These are phyloP conservation scores for Cordyceps cicadae DNA, from an alignment of 2,329 filamentous ascomycete genomes.

Conservation along the genomic window DNA sequence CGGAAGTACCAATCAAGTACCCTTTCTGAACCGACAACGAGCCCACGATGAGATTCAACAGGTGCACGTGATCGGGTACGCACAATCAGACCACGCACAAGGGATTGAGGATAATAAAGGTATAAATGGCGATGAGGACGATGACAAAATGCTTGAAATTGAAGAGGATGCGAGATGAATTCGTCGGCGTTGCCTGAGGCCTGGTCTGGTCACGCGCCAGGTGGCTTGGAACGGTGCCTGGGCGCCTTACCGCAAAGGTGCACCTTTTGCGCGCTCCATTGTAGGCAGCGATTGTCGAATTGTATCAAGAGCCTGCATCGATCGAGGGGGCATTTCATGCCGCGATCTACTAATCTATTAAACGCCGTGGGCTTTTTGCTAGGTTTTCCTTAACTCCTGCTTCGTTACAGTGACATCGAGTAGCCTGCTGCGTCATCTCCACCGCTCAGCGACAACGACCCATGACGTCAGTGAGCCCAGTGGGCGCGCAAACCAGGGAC, in stretches of 20 bases:
- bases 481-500: neutral
- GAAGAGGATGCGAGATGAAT: neutral
- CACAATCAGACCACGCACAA: neutral
- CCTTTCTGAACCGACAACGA: neutral
- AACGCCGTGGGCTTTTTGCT: neutral
- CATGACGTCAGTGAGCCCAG: constrained; percentile 1
- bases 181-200: neutral
- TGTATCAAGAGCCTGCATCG: neutral
- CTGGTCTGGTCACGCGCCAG: neutral
- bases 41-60: neutral
- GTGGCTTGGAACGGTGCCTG: neutral
- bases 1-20: neutral
- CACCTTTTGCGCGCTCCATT: neutral
- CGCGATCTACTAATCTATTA: neutral
- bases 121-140: neutral
- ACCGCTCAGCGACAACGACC: neutral
- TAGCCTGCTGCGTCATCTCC: neutral
- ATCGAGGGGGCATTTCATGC: neutral
- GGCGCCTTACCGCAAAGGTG: neutral
- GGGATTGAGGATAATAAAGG: neutral
- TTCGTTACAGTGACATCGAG: neutral
- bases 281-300: neutral
- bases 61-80: neutral
- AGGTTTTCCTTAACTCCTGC: neutral
- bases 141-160: neutral